Evolutionary conservation across 2,329 filamentous ascomycete genomes (phyloP).

Genomic region (Cladophialophora yegresii): DNA sequence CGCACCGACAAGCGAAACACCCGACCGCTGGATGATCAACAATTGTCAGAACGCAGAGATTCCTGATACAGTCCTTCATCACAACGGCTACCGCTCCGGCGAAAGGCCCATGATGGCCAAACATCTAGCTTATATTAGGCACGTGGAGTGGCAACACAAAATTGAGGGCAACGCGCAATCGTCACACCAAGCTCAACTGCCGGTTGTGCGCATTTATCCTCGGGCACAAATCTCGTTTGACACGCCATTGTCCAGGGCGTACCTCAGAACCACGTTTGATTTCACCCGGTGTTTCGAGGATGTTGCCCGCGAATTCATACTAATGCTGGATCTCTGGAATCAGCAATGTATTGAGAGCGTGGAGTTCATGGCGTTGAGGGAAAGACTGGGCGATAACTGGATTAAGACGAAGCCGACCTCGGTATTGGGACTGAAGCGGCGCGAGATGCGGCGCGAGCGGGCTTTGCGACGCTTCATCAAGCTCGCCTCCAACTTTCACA

Average conservation of each 20-base stretch:
- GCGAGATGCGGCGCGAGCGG: background rate
- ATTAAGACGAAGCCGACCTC: slow-evolving; percentile 2
- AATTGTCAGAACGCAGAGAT: background rate
- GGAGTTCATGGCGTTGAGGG: background rate
- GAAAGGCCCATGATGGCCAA: background rate
- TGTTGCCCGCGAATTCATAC: background rate
- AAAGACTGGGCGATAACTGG: background rate
- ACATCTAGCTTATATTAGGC: background rate
- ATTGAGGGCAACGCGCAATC: background rate
- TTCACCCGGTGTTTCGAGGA: background rate
- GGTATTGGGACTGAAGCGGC: background rate
- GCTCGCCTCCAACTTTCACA: background rate
- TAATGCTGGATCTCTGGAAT: slow-evolving; percentile 1
- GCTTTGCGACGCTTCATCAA: background rate
- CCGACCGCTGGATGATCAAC: background rate
- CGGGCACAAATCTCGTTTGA: background rate
- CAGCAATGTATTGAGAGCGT: background rate
- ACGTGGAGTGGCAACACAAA: background rate
- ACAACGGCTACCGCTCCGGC: background rate
- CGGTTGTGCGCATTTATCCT: background rate
- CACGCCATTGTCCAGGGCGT: background rate
- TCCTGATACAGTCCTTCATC: background rate
- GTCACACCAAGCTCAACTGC: background rate
- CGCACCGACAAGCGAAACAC: background rate
- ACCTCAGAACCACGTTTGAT: background rate